These are phyloP conservation scores for Candida sithepensis DNA, from an alignment of 805 yeast species.

Conservation along the genomic window DNA sequence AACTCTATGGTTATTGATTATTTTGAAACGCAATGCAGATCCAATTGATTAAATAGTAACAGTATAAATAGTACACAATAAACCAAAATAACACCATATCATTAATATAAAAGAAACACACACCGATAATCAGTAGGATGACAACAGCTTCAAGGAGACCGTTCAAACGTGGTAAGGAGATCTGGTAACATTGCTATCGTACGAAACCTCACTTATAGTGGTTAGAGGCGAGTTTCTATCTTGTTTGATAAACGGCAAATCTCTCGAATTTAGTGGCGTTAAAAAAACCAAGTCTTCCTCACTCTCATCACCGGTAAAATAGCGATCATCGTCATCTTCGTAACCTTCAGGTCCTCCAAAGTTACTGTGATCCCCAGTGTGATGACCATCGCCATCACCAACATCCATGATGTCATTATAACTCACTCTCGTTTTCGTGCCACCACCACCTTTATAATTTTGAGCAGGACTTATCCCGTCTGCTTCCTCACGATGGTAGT, in stretches of 20 bases:
- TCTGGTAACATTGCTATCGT: constrained; percentile 17
- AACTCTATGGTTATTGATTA: no score
- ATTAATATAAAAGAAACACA: no score
- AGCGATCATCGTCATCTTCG: neutral
- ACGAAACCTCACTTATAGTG: constrained; percentile 29
- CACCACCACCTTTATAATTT: neutral
- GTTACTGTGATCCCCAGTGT: neutral
- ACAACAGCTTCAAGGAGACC: neutral
- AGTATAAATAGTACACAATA: neutral
- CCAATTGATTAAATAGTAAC: no score
- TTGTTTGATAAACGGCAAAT: constrained; percentile 7
- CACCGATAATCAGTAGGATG: neutral
- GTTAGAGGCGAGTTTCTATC: constrained; percentile 25
- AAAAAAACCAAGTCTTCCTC: constrained; percentile 8
- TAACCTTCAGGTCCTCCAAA: neutral
- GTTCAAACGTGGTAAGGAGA: constrained; percentile 7
- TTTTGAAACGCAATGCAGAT: neutral
- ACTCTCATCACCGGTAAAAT: neutral
- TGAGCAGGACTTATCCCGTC: neutral
- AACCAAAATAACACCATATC: neutral
- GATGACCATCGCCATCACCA: neutral
- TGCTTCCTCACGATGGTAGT: constrained; percentile 3
- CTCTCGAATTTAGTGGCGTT: constrained; percentile 17
- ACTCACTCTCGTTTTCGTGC: neutral
- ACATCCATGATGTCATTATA: neutral